phyloP scores from a whole-genome alignment of 306 rosid species.

The Dalbergia cochinchinensis region DNA sequence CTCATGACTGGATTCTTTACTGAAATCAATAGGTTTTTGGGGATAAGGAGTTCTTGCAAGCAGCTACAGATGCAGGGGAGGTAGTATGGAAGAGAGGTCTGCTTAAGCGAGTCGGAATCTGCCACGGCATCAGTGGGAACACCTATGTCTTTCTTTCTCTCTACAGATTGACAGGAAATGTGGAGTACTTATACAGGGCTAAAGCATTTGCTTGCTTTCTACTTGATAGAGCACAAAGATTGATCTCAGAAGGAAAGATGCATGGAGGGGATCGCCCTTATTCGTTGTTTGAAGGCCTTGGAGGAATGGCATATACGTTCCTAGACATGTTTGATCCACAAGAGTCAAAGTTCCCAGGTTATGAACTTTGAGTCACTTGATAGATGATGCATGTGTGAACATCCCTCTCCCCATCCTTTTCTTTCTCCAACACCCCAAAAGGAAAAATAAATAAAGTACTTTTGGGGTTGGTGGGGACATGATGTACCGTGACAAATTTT shows the following conservation, averaged over 20 bases:
- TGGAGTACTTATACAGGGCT: constrained; percentile 68
- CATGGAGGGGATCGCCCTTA: constrained; percentile 86
- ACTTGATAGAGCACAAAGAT: constrained; percentile 62
- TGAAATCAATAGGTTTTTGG: constrained; percentile 66
- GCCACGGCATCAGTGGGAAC: constrained; percentile 90
- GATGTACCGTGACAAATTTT: constrained; percentile 2
- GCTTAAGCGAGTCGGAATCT: constrained; percentile 83
- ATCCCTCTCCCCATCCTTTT: neutral
- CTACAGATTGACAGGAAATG: constrained; percentile 71
- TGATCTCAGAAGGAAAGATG: constrained; percentile 72
- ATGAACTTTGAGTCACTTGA: constrained; percentile 60
- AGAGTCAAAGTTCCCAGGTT: constrained; percentile 74
- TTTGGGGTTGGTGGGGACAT: constrained; percentile 1
- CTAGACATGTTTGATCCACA: constrained; percentile 80
- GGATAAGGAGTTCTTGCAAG: constrained; percentile 69
- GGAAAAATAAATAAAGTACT: neutral
- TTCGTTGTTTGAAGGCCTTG: constrained; percentile 84
- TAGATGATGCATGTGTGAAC: constrained; percentile 7
- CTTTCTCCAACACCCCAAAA: neutral
- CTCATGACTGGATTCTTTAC: constrained; percentile 4
- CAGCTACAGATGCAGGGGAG: constrained; percentile 77
- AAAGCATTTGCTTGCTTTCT: constrained; percentile 86
- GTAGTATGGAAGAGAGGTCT: constrained; percentile 84
- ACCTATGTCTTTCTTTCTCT: constrained; percentile 84
- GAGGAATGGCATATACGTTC: constrained; percentile 75